Conservation (phyloP, 768 basidiomycete species). For the Gyrodon lividus region DNA sequence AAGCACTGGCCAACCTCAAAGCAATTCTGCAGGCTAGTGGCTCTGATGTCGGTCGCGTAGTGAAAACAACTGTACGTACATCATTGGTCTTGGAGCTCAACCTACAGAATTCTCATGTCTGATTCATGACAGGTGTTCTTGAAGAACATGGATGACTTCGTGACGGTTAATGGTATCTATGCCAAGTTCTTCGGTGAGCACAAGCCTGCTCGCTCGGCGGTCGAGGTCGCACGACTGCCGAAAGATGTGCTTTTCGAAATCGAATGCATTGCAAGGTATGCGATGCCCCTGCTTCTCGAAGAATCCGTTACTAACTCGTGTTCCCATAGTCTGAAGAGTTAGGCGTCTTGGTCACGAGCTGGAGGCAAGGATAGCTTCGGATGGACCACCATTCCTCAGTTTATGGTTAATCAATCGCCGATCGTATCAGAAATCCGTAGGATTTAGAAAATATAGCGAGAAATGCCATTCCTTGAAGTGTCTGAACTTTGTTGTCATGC, state of each 20-base stretch:
- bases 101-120: background rate
- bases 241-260: slow-evolving; percentile 92
- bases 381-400: background rate
- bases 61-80: slow-evolving; percentile 82
- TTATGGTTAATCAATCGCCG: background rate
- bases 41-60: slow-evolving; percentile 74
- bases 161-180: slow-evolving; percentile 77
- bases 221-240: slow-evolving; percentile 87
- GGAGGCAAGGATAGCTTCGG: background rate
- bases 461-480: too few species aligned
- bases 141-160: slow-evolving; percentile 91
- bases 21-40: slow-evolving; percentile 82
- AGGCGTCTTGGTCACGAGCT: slow-evolving; percentile 1
- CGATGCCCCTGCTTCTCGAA: background rate
- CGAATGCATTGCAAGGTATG: slow-evolving; percentile 81
- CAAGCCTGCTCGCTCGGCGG: slow-evolving; percentile 90
- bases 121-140: slow-evolving; percentile 69
- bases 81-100: background rate
- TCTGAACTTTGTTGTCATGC: too few species aligned
- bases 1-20: slow-evolving; percentile 84
- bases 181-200: slow-evolving; percentile 82
- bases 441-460: background rate
- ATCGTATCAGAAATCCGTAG: background rate
- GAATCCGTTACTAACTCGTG: background rate
- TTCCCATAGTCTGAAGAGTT: slow-evolving; percentile 19